Evolutionary conservation across 2,329 filamentous ascomycete genomes (phyloP).

Genomic region (Fusarium buharicum): DNA sequence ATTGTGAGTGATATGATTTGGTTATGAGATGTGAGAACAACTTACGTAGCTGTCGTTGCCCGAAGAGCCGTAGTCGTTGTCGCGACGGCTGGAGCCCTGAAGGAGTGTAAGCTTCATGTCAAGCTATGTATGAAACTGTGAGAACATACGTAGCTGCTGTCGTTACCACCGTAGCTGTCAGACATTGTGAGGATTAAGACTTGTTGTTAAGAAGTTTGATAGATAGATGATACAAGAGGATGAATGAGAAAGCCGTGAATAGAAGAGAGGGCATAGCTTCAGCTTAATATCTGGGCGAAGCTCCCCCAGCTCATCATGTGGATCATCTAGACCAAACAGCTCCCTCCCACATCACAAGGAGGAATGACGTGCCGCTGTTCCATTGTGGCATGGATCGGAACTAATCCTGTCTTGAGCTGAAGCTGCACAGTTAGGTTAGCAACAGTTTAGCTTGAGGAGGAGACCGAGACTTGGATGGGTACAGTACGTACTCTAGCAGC

Average conservation of each 20-base stretch:
- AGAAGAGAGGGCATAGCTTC: slow-evolving; percentile 23
- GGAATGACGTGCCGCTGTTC: slow-evolving; percentile 42
- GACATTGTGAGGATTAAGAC: slow-evolving; percentile 53
- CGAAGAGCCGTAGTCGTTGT: slow-evolving; percentile 5
- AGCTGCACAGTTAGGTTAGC: slow-evolving; percentile 10
- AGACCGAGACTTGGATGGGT: not conserved
- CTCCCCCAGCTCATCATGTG: slow-evolving; percentile 32
- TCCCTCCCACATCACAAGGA: slow-evolving; percentile 16
- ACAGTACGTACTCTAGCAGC: slow-evolving; percentile 15
- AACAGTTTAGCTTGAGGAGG: slow-evolving; percentile 18
- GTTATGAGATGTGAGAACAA: too few relatives aligned
- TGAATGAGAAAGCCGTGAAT: not conserved
- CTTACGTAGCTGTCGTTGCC: too few relatives aligned
- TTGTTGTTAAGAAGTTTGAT: slow-evolving; percentile 1
- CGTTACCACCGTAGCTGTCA: slow-evolving; percentile 56
- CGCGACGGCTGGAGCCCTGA: slow-evolving; percentile 33
- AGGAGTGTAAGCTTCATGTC: slow-evolving; percentile 8
- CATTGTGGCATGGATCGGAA: slow-evolving; percentile 26
- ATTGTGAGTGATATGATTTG: too few relatives aligned
- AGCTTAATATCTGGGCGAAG: slow-evolving; percentile 36
- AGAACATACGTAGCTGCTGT: slow-evolving; percentile 45
- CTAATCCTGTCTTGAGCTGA: slow-evolving; percentile 28
- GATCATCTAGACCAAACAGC: slow-evolving; percentile 14
- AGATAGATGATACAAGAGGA: slow-evolving; percentile 8
- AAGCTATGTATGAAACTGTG: not conserved